Base-by-base conservation (phyloP, 2,329 filamentous ascomycete species). In the Sclerotinia nivalis region DNA sequence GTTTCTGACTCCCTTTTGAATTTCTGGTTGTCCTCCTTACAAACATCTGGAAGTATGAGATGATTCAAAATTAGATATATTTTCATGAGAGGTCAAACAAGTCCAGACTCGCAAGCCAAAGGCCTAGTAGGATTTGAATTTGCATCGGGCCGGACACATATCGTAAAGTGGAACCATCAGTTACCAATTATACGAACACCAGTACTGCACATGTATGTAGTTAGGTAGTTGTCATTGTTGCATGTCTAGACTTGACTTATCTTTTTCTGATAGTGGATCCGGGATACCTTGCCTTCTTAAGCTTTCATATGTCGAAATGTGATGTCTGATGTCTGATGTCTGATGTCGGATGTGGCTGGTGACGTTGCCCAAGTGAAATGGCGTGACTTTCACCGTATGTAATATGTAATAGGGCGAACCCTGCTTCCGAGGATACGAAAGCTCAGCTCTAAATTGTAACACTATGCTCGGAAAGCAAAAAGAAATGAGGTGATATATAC, bases 271-370 rank as follows among this genome's bases (percentile, higher is more conserved):
- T 61, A 18, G 43, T 61, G 43, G 20, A n/a, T 28, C 31, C 15
- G 15, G 40, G 40, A 43, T 43, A 43, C 40, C 40, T 43, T 18
- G 15, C 12, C 40, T 43, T 43, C 4, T 43, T 18, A 18, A 18
- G 1, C 22, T n/a, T 62, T 62, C 60, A 62, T 45, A 62, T 62
- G 60, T 50, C 45, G 49, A 50, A 50, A 37, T 9, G n/a, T 61
- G 20, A 25, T n/a, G 8, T 20, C 6, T 43, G 13, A 43, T 43
- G 40, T 18, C 6, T 43, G 40, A 40, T 40, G 12, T 31, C 5
- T 34, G 34, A 34, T 7, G 25, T 28, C 13, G 12, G 25, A 20
- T 56, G 54, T 37, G 54, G 54, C 54, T 34, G 54, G 34, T 56
- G 31, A 34, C 7, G 6, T 15, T 34, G 28, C 15, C 18, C 43